A percentile compares a stretch with the other conserved stretches of the same genome.
phyloP scores from a whole-genome alignment of 805 yeast genomes.

The Diddensiella transvaalensis region DNA sequence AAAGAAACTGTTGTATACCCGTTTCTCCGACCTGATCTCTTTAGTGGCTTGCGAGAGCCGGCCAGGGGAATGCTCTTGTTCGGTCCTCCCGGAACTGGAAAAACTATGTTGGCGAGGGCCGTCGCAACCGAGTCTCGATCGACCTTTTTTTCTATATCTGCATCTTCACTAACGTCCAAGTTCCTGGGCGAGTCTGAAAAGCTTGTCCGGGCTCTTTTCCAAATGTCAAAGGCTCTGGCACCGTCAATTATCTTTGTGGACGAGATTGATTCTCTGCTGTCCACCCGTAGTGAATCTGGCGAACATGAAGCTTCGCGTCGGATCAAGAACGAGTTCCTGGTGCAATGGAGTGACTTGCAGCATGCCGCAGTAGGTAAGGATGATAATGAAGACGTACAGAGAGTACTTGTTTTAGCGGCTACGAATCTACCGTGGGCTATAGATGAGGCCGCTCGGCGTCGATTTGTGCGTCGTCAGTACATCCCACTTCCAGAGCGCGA shows the following conservation, averaged over 20 bases:
- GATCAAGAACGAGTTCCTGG: constrained; percentile 86
- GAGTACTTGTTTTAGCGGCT: constrained; percentile 90
- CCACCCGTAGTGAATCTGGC: constrained; percentile 70
- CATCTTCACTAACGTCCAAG: constrained; percentile 82
- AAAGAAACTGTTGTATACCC: constrained; percentile 97
- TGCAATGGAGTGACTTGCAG: constrained; percentile 91
- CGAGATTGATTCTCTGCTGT: constrained; percentile 87
- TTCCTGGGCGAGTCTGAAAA: constrained; percentile 90
- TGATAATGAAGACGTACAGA: constrained; percentile 44
- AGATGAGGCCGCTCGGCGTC: constrained; percentile 93
- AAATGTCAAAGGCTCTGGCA: constrained; percentile 76
- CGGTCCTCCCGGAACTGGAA: constrained; percentile 99
- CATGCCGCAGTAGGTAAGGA: constrained; percentile 80
- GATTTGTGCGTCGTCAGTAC: constrained; percentile 88
- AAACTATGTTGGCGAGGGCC: constrained; percentile 94
- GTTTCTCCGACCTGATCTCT: constrained; percentile 87
- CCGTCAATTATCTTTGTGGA: constrained; percentile 95
- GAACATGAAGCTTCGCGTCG: constrained; percentile 87
- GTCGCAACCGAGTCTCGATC: constrained; percentile 94
- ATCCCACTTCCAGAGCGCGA: constrained; percentile 90
- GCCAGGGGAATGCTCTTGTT: constrained; percentile 93
- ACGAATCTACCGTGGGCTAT: constrained; percentile 96
- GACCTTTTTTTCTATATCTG: constrained; percentile 87
- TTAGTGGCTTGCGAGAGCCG: constrained; percentile 87
- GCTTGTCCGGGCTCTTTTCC: constrained; percentile 81